Evolutionary conservation across 1,284 basidiomycete species (phyloP), one percentile per base, ranked within the genome.

Genomic region (Gymnopus androsaceus): DNA sequence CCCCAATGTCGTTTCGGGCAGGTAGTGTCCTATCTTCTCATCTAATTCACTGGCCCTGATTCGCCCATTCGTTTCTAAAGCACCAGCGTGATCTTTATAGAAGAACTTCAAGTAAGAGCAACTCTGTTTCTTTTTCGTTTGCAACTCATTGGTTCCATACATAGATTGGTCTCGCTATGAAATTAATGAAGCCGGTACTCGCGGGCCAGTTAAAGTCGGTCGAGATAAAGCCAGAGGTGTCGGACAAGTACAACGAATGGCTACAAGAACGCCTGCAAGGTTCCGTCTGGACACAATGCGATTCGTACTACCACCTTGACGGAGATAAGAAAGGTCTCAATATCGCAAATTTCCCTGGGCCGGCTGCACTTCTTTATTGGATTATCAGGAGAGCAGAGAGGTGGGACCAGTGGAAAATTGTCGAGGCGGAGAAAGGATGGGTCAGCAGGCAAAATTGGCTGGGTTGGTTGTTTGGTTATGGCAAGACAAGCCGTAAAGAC

Each of bases 1-100:
- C 4, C 80, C 80, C 4, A 83, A 82, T 61, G 74, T 75, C 34
- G 79, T 75, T n/a, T 71, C 78, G 14, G 80, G 79, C 15, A 80
- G n/a, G n/a, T n/a, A n/a, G n/a, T n/a, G n/a, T n/a, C n/a, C n/a
- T n/a, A n/a, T n/a, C n/a, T n/a, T n/a, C n/a, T n/a, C n/a, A n/a
- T n/a, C n/a, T n/a, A n/a, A n/a, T n/a, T n/a, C n/a, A n/a, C n/a
- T n/a, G n/a, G n/a, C n/a, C n/a, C n/a, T n/a, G n/a, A n/a, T n/a
- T n/a, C n/a, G n/a, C n/a, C n/a, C n/a, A n/a, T n/a, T n/a, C n/a
- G n/a, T n/a, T n/a, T n/a, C n/a, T n/a, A n/a, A n/a, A n/a, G 82
- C 59, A 77, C 76, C 15, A 82, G 81, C 21, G 71, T 79, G 33
- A 72, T 82, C 44, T 83, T 81, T 63, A 73, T 71, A 54, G 72